Base-by-base conservation (phyloP, 2,329 filamentous ascomycete genomes). In the Fusarium bulbicola region DNA sequence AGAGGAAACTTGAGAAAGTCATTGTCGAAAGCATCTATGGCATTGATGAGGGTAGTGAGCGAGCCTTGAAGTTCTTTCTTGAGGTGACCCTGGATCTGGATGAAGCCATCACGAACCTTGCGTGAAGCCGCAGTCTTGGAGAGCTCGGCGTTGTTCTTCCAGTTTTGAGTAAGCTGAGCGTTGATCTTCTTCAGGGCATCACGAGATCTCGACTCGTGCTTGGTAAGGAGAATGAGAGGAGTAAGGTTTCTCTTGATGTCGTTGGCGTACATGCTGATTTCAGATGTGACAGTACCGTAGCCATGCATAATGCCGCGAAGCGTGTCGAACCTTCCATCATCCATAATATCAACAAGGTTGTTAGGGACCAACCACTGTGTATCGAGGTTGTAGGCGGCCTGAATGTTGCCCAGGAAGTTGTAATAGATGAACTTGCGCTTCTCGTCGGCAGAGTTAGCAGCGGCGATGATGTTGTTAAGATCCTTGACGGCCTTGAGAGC, bases 81-180 rank as follows among this genome's bases (percentile, higher is more conserved):
- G 9, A 73, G 45, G 5, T 50, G 40, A 4, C 43, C 14, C 39
- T 72, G 69, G 14, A 60, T 61, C 40, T 69, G 46, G 24, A 65
- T 30, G 34, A 72, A 72, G 4, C 70, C 68, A 36, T 69, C 69
- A 11, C 69, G 69, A 13, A 73, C 64, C 10, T 73, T 72, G 12
- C 68, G 72, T 10, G 58, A 52, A 1, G 60, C 47, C 3, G 56
- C 30, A 7, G 63, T 74, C n/a, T 68, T 68, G 16, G 63, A 62
- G 16, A 74, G 56, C 16, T 74, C 72, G 9, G 74, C 60, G 18
- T 70, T 63, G 10, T 59, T 72, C 24, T 72, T 74, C 64, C 64
- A 74, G 42, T 73, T 62, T 2, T 57, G 60, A n/a, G 58, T 32
- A 16, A 72, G 72, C 15, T 74, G 49, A 13, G 30, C 59, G 21